Evolutionary conservation across 306 rosid species (phyloP), one percentile per base, ranked within the genome.

Genomic region (Trifolium repens): DNA sequence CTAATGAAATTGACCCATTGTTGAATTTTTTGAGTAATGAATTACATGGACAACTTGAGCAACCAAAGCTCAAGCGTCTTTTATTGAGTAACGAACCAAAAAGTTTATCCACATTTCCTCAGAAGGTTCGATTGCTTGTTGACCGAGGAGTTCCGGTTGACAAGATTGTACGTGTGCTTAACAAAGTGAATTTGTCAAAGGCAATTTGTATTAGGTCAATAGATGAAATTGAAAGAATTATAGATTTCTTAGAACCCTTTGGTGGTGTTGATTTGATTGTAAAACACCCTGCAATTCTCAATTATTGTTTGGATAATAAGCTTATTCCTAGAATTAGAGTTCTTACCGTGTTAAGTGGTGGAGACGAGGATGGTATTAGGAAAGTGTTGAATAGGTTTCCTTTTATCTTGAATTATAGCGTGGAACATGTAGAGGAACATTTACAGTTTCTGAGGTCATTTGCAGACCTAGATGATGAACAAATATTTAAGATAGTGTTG

Each of bases 401-500:
- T 1, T 70, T 78, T 6, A 78, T 90, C 49, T 63, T 90, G 90
- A 86, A 71, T 60, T 92, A 88, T 67, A 88, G 83, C 72, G 87
- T 72, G 71, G 73, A 81, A 55, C 98, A 90, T 76, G 61, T 80
- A 32, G 69, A 77, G 53, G 73, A 73, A 26, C 98, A 92, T 72
- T 84, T 82, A n/a, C 82, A 75, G 81, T 71, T 92, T 5, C 49
- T 92, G 53, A 87, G 88, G 83, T 86, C 88, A 4, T 88, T 87
- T 77, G 96, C 78, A 16, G 90, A 87, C 17, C 63, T 92, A 52
- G 84, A 61, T 62, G 87, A 88, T 43, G 65, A 57, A 49, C 73
- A 90, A 70, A 88, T 92, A 50, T 90, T 88, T 86, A 91, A 78
- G 75, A 73, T 92, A 40, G 46, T 90, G 12, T 86, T 75, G 53